Evolutionary conservation across 371 early-diverging fungal genomes (phyloP).

Genomic region (Haplosporangium sp.): DNA sequence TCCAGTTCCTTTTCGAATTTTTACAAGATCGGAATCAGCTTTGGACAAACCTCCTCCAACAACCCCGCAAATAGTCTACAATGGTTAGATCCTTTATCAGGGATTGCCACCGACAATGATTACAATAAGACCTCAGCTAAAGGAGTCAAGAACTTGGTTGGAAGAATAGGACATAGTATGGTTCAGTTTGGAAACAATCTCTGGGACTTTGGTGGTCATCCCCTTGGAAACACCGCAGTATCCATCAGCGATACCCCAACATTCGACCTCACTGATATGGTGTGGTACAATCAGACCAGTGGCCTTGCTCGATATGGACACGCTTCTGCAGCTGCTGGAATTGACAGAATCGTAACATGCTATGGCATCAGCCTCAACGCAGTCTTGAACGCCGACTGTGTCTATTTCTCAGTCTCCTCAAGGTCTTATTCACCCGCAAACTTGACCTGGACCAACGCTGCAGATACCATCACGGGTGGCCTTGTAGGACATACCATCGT

Average conservation of each 20-base stretch:
- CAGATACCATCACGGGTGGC: conserved; percentile 9
- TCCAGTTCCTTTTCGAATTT: not conserved
- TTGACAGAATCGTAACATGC: conserved; percentile 27
- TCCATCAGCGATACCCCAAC: conserved; percentile 19
- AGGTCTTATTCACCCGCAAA: not conserved
- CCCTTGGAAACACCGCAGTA: not conserved
- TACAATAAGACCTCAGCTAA: too few species aligned
- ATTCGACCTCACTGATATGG: conserved; percentile 11
- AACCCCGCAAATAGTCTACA: conserved; percentile 5
- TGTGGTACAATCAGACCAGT: conserved; percentile 18
- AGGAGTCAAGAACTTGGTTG: not conserved
- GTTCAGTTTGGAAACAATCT: conserved; percentile 31
- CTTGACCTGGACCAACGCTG: conserved; percentile 9
- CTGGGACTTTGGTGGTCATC: conserved; percentile 33
- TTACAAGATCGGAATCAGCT: conserved; percentile 24
- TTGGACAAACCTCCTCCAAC: conserved; percentile 15
- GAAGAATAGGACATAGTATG: conserved; percentile 18
- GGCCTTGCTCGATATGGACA: conserved; percentile 32
- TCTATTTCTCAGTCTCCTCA: conserved; percentile 22
- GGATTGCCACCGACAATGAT: not conserved
- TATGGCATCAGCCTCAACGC: conserved; percentile 17
- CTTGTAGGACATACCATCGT: conserved; percentile 27
- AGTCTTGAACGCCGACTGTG: conserved; percentile 11
- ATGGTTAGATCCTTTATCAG: conserved; percentile 27
- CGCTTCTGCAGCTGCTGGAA: conserved; percentile 24